Evolutionary conservation across 176 grass and related monocot species (phyloP).

Genomic region (Lolium rigidum): DNA sequence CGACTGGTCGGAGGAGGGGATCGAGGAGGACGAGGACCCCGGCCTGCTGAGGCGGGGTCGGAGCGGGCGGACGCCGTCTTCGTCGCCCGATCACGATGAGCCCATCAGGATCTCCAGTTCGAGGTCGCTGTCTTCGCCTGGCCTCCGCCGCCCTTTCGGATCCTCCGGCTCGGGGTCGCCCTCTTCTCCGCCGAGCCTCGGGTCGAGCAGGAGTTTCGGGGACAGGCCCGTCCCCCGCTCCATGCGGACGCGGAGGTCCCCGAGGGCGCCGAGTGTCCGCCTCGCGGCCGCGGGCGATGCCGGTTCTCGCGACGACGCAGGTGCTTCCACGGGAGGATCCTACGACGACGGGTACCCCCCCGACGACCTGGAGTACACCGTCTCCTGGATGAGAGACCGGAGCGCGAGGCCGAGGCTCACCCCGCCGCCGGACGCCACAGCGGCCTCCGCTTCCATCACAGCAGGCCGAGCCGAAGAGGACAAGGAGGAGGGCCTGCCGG

Average conservation of each 20-base stretch:
- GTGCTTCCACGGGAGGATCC: neutral
- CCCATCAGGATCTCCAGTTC: neutral
- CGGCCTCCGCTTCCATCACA: neutral
- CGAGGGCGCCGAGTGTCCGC: neutral
- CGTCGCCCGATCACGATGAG: neutral
- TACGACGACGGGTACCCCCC: neutral
- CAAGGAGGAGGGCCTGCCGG: neutral
- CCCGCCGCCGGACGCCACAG: neutral
- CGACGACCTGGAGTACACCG: constrained; percentile 12
- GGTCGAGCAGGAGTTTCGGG: neutral
- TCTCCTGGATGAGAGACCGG: constrained; percentile 14
- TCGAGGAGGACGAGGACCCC: constrained; percentile 20
- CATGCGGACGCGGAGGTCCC: constrained; percentile 28
- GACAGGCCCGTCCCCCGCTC: constrained; percentile 16
- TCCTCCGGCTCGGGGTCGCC: neutral
- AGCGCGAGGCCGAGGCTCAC: neutral
- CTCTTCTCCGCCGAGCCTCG: neutral
- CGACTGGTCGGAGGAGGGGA: constrained; percentile 31
- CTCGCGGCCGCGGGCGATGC: neutral
- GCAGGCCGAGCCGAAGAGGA: neutral
- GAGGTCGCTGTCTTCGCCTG: neutral
- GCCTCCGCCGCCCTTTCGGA: neutral
- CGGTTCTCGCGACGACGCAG: neutral
- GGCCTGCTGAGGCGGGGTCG: neutral
- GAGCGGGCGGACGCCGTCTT: neutral